Evolutionary conservation across 306 rosid genomes (phyloP).

Genomic region (Cucurbita pepo): DNA sequence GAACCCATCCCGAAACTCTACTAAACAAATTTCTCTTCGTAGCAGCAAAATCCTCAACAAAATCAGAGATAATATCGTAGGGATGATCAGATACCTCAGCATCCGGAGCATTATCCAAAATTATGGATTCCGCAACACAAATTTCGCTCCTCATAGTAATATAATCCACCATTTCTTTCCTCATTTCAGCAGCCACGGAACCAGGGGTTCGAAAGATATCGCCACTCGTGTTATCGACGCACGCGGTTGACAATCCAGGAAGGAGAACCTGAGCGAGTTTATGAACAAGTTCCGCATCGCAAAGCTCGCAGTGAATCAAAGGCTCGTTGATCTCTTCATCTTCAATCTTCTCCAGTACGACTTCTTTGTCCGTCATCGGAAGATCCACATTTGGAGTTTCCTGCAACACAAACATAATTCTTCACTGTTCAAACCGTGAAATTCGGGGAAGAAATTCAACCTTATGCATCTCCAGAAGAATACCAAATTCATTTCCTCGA

Average conservation of each 20-base stretch:
- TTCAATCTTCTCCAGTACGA: slow-evolving; percentile 43
- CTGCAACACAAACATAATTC: slow-evolving; percentile 13
- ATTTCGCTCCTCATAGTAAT: slow-evolving; percentile 49
- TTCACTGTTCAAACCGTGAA: neutral
- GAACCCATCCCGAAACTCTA: slow-evolving; percentile 58
- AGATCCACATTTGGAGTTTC: slow-evolving; percentile 25
- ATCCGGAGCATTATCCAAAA: slow-evolving; percentile 40
- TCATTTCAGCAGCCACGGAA: slow-evolving; percentile 46
- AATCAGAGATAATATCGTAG: slow-evolving; percentile 50
- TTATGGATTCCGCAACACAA: slow-evolving; percentile 52
- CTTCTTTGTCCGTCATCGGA: slow-evolving; percentile 28
- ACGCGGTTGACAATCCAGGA: slow-evolving; percentile 64
- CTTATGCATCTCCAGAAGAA: neutral
- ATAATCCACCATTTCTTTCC: slow-evolving; percentile 71
- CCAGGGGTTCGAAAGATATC: slow-evolving; percentile 49
- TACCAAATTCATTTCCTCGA: neutral
- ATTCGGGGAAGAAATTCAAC: neutral
- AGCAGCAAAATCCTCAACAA: slow-evolving; percentile 56
- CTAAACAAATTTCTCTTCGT: slow-evolving; percentile 55
- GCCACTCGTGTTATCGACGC: slow-evolving; percentile 71
- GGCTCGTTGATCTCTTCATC: slow-evolving; percentile 34
- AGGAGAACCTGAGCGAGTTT: slow-evolving; percentile 62
- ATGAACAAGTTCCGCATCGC: slow-evolving; percentile 45
- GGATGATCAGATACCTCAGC: slow-evolving; percentile 46
- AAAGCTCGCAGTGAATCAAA: slow-evolving; percentile 38